A percentile compares a stretch with the other conserved stretches of the same genome.
Evolutionary conservation across 192 early-diverging fungal species (phyloP).

Genomic region (Funneliformis geosporum): DNA sequence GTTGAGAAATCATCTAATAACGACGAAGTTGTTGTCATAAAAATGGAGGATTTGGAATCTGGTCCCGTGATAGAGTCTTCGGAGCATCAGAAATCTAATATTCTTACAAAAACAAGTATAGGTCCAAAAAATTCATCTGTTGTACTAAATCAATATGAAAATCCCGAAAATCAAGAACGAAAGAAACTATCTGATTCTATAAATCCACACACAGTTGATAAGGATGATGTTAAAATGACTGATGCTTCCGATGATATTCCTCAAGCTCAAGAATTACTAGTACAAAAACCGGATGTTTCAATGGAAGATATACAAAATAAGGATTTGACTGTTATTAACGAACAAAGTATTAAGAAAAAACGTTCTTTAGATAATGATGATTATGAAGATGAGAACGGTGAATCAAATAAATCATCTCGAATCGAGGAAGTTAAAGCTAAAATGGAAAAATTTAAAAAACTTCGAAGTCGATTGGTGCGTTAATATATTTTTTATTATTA

Average conservation of each 20-base stretch:
- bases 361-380: not conserved
- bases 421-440: not conserved
- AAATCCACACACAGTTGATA: not conserved
- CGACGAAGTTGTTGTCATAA: not conserved
- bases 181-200: not conserved
- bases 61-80: not conserved
- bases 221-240: not conserved
- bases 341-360: not conserved
- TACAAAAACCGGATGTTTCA: not conserved
- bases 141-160: not conserved
- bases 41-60: not conserved
- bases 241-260: not conserved
- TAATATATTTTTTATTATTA: not conserved
- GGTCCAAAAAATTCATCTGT: not conserved
- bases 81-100: not conserved
- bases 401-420: not conserved
- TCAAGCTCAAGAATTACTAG: not conserved
- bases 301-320: not conserved
- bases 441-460: slow-evolving; percentile 2
- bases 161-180: not conserved
- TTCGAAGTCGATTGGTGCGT: not conserved
- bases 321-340: not conserved
- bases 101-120: not conserved
- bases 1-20: not conserved
- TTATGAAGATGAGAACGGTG: not conserved